Evolutionary conservation across 2,329 filamentous ascomycete genomes (phyloP), one percentile per base, ranked within the genome.

Genomic region (Neopestalotiopsis rosae): DNA sequence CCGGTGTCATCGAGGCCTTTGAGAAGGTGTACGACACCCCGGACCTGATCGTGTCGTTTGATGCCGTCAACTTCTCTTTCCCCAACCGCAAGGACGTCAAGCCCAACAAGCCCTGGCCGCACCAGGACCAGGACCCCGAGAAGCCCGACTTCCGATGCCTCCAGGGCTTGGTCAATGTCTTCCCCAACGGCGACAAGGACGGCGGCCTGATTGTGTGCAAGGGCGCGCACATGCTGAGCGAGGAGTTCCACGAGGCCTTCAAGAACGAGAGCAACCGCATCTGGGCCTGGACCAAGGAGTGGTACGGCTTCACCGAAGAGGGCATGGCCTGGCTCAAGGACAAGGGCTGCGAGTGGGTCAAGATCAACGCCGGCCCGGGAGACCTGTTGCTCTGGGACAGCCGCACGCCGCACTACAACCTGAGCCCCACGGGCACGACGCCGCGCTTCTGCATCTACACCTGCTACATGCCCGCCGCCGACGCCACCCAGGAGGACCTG

Each of bases 11-110:
- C 13, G 76, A 74, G 1, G 78, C 83, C 1, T 86, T 86, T 63
- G 83, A 82, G 71, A 82, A 82, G 73, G 78, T 86, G 4, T 85
- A 82, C 68, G 79, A 78, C n/a, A 83, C 82, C 1, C 73, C 81
- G 62, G 83, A 86, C 61, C 73, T 86, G 17, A 79, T 86, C 20
- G 84, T 85, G 1, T 86, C 84, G 0, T 87, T 85, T 68, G 85
- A 86, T 69, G 81, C 81, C 6, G 75, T 84, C 69, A 85, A 85
- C 74, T 80, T 83, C 34, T 79, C 78, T 28, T 81, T 86, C 68
- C 78, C 82, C 13, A 82, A 69, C 62, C 66, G 69, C 17, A 67
- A 20, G 12, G 77, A 83, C 69, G 70, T 81, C 3, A 72, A 76
- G 3, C 65, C 74, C 17, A 84, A 81, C 73, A 80, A 78, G 67